These are phyloP conservation scores for Scytalidium sp. DNA, from an alignment of 2,329 filamentous ascomycete species.

Conservation along the genomic window DNA sequence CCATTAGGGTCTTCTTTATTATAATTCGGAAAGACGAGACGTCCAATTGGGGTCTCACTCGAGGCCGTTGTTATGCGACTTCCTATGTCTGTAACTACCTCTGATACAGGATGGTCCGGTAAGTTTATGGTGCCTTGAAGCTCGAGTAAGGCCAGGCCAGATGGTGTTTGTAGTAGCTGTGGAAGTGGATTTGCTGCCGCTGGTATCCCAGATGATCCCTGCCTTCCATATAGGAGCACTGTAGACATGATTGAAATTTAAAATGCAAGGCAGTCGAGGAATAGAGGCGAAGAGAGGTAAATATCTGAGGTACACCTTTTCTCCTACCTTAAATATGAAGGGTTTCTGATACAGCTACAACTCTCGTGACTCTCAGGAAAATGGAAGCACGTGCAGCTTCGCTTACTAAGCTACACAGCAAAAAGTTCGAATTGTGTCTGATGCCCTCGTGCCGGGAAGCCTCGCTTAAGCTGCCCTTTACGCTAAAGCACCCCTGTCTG, in stretches of 20 bases:
- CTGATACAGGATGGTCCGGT: conserved; percentile 41
- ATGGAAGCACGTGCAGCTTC: not conserved
- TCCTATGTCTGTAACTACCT: conserved; percentile 28
- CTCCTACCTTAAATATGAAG: no score
- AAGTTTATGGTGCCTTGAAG: conserved; percentile 89
- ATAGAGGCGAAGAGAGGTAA: no score
- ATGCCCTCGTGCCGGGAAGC: no score
- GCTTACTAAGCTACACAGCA: not conserved
- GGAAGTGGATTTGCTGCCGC: conserved; percentile 58
- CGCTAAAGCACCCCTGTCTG: not conserved
- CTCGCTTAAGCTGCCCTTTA: not conserved
- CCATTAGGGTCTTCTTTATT: conserved; percentile 49
- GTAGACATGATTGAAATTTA: no score
- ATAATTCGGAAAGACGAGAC: conserved; percentile 76
- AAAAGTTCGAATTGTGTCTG: not conserved
- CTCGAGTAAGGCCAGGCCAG: conserved; percentile 85
- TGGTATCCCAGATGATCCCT: not conserved
- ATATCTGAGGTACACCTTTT: no score
- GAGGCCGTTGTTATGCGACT: conserved; percentile 9
- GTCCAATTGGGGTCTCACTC: conserved; percentile 59
- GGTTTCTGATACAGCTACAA: no score
- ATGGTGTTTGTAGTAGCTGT: conserved; percentile 80
- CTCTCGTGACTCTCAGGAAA: no score
- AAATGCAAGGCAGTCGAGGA: no score
- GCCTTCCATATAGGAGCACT: not conserved